Percentiles rank a stretch among this genome's conserved stretches.
phyloP scores from a whole-genome alignment of 1,284 basidiomycete species.

The Mycena sp. region DNA sequence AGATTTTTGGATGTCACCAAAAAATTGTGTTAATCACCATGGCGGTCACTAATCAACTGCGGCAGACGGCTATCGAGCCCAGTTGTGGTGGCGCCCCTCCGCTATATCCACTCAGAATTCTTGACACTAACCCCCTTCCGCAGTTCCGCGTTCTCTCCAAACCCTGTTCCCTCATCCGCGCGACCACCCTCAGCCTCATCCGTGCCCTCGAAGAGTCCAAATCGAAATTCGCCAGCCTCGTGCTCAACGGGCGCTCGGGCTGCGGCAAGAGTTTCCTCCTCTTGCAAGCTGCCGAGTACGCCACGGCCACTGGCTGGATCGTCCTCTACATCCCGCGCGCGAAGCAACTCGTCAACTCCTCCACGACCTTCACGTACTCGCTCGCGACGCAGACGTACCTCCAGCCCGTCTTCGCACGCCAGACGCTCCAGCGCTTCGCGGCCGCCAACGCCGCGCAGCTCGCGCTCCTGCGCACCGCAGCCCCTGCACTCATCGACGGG shows the following conservation, averaged over 20 bases:
- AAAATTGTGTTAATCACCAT: too few species aligned
- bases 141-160: constrained; percentile 74
- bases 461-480: constrained; percentile 48
- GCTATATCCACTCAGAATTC: too few species aligned
- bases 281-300: constrained; percentile 84
- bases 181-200: constrained; percentile 42
- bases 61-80: too few species aligned
- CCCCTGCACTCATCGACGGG: constrained; percentile 48
- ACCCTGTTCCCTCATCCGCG: constrained; percentile 62
- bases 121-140: too few species aligned
- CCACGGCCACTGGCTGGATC: constrained; percentile 74
- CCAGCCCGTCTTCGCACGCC: constrained; percentile 74
- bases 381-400: constrained; percentile 80
- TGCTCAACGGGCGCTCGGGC: constrained; percentile 83
- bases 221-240: constrained; percentile 61
- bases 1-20: too few species aligned
- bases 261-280: constrained; percentile 88
- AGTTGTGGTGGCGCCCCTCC: too few species aligned
- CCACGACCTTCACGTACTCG: constrained; percentile 81
- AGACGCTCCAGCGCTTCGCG: constrained; percentile 67
- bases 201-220: constrained; percentile 62
- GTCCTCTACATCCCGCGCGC: constrained; percentile 86
- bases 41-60: too few species aligned
- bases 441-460: constrained; percentile 62
- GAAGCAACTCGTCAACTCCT: constrained; percentile 83